phyloP scores from a whole-genome alignment of 225 moss, liverwort and hornwort genomes.

The Physcomitrium patens region DNA sequence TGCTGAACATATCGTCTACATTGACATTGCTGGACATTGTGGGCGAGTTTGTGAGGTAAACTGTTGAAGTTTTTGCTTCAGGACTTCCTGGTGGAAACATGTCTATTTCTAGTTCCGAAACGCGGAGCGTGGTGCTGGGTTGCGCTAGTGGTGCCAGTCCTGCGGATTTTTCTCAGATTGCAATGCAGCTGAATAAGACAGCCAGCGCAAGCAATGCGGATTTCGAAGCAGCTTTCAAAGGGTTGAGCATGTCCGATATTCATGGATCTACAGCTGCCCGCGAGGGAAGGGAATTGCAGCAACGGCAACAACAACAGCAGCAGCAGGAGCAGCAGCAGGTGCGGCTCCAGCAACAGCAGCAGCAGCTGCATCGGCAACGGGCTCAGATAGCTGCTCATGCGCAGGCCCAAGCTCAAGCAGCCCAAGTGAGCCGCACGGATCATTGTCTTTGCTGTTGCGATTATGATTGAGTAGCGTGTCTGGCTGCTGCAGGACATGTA shows the following conservation, averaged over 20 bases:
- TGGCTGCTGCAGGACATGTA: not conserved
- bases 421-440: slow-evolving; percentile 40
- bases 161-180: slow-evolving; percentile 38
- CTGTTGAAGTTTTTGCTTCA: slow-evolving; percentile 17
- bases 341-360: slow-evolving; percentile 55
- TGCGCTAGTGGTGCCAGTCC: too few species aligned
- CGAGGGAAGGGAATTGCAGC: slow-evolving; percentile 57
- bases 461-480: not conserved
- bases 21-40: not conserved
- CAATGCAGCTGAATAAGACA: slow-evolving; percentile 64
- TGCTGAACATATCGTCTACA: too few species aligned
- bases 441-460: not conserved
- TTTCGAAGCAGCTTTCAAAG: slow-evolving; percentile 74
- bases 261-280: slow-evolving; percentile 49
- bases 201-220: slow-evolving; percentile 76
- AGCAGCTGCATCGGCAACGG: slow-evolving; percentile 61
- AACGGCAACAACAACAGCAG: slow-evolving; percentile 59
- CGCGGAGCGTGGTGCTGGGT: slow-evolving; percentile 19
- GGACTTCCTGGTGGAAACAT: slow-evolving; percentile 30
- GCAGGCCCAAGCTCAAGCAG: slow-evolving; percentile 56
- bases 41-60: not conserved
- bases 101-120: slow-evolving; percentile 25
- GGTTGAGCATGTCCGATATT: slow-evolving; percentile 73
- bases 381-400: slow-evolving; percentile 62
- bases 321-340: slow-evolving; percentile 56